Conservation (phyloP, 164 flowering plant genomes). For the Chimonanthus salicifolius region DNA sequence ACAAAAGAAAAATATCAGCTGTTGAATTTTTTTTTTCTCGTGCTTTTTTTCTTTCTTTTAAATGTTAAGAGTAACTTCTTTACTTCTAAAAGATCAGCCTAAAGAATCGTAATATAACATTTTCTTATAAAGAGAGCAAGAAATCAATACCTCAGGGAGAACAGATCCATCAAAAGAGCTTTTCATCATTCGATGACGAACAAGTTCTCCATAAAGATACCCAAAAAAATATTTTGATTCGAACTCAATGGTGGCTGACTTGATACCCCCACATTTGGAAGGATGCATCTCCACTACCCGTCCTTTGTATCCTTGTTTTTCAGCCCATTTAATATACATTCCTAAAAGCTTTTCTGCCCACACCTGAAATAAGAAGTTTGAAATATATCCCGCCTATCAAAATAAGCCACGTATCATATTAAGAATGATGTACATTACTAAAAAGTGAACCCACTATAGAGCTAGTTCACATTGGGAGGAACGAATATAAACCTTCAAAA, state of each 20-base stretch:
- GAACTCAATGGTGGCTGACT: conserved; percentile 62
- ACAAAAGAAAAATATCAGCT: background rate
- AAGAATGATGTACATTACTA: background rate
- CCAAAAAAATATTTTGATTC: conserved; percentile 79
- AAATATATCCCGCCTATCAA: background rate
- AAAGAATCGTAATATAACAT: background rate
- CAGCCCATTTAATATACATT: conserved; percentile 85
- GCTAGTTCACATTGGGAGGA: background rate
- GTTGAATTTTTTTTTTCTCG: too few species aligned
- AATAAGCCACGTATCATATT: background rate
- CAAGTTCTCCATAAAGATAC: conserved; percentile 74
- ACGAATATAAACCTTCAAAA: background rate
- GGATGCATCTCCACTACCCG: conserved; percentile 49
- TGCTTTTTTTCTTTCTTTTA: too few species aligned
- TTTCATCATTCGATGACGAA: conserved; percentile 52
- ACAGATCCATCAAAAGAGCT: conserved; percentile 24
- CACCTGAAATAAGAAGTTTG: conserved; percentile 32
- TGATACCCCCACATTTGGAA: conserved; percentile 46
- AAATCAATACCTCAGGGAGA: conserved; percentile 36
- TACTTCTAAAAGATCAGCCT: too few species aligned
- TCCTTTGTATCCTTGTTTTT: conserved; percentile 61
- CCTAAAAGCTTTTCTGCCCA: conserved; percentile 64
- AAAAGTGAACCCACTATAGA: background rate
- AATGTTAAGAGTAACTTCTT: background rate
- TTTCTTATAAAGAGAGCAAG: conserved; percentile 1